Percentiles rank a stretch among this genome's conserved stretches.
phyloP scores from a whole-genome alignment of 108 stramenopile species.

The Mediolabrus comicus region DNA sequence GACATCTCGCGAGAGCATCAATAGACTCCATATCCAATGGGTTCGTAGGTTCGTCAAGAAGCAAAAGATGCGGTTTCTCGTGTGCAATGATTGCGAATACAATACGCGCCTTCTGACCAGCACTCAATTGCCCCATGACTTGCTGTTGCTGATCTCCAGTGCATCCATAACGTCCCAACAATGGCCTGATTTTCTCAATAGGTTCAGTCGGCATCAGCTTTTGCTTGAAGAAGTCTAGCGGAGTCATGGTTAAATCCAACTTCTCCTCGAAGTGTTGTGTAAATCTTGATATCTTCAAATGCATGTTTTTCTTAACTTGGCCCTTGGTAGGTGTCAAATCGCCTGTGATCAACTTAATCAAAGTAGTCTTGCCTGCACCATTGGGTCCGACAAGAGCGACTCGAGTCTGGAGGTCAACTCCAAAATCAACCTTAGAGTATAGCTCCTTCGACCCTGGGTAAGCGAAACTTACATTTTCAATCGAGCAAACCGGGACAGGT shows the following conservation, averaged over 20 bases:
- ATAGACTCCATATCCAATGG: conserved; percentile 97
- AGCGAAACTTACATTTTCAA: conserved; percentile 85
- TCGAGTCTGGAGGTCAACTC: conserved; percentile 87
- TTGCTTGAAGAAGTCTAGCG: conserved; percentile 93
- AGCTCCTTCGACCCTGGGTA: conserved; percentile 55
- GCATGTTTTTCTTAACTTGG: conserved; percentile 88
- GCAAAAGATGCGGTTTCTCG: conserved; percentile 94
- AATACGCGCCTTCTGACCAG: conserved; percentile 97
- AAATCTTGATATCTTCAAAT: conserved; percentile 92
- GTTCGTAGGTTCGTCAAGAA: conserved; percentile 98
- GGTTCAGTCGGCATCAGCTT: conserved; percentile 80
- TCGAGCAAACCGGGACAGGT: conserved; percentile 62
- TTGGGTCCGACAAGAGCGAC: conserved; percentile 90
- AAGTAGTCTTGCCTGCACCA: conserved; percentile 82
- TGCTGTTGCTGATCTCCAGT: conserved; percentile 84
- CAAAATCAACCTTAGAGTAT: conserved; percentile 75
- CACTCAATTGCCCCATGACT: conserved; percentile 88
- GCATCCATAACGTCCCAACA: conserved; percentile 95
- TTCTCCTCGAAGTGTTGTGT: conserved; percentile 99
- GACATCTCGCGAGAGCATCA: conserved; percentile 93
- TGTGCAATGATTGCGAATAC: conserved; percentile 97
- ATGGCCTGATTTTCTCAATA: conserved; percentile 76
- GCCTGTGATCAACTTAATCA: conserved; percentile 74
- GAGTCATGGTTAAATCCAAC: conserved; percentile 93
- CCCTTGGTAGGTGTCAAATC: conserved; percentile 92